Conservation (phyloP, 208 protist genomes). For the Wallacemonas rigidus region DNA sequence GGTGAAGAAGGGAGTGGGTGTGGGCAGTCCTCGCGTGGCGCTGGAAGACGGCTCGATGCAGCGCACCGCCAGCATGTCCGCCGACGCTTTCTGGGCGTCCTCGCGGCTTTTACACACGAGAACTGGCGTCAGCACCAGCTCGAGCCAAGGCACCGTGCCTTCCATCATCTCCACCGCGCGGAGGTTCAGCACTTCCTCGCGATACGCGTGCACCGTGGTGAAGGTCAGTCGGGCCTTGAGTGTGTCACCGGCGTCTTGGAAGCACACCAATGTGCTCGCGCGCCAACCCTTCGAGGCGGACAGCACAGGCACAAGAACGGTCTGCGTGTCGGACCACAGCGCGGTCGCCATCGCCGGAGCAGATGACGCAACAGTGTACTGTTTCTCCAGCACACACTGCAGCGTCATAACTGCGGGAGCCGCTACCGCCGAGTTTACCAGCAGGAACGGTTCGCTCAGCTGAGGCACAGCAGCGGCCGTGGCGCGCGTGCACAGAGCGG, state of each 20-base stretch:
- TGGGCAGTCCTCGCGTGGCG: neutral
- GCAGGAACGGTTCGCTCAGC: constrained; percentile 29
- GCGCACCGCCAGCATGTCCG: neutral
- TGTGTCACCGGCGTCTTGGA: constrained; percentile 31
- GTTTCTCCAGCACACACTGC: constrained; percentile 7
- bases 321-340: constrained; percentile 25
- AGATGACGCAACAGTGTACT: neutral
- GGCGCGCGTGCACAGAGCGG: constrained; percentile 26
- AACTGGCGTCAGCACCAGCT: constrained; percentile 16
- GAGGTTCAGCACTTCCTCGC: constrained; percentile 53
- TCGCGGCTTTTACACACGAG: neutral
- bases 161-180: constrained; percentile 21
- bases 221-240: constrained; percentile 33
- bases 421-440: neutral
- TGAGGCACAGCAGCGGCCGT: constrained; percentile 34
- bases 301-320: constrained; percentile 6
- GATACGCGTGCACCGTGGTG: constrained; percentile 45
- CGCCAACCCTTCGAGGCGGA: constrained; percentile 1
- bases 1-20: neutral
- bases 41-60: neutral
- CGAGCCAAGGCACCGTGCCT: constrained; percentile 15
- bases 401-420: neutral
- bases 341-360: constrained; percentile 10
- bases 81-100: neutral
- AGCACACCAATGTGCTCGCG: constrained; percentile 22